Conservation (phyloP, 495 filamentous ascomycete species). For the Amniculicola lignicola region DNA sequence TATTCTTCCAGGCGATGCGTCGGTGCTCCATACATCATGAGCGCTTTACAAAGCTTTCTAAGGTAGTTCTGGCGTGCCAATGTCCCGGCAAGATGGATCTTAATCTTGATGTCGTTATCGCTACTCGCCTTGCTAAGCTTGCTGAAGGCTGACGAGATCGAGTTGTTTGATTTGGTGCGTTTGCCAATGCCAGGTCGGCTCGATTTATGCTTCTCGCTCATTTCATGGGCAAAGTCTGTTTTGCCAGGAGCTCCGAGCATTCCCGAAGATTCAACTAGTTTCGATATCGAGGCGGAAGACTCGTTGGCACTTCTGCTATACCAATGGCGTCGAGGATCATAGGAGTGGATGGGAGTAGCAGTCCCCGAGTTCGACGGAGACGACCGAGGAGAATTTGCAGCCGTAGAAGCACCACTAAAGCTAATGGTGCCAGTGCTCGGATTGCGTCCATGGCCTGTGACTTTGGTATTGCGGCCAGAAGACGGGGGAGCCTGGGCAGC, state of each 20-base stretch:
- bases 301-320: constrained; percentile 53
- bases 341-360: constrained; percentile 49
- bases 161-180: constrained; percentile 48
- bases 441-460: constrained; percentile 20
- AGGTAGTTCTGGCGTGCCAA: constrained; percentile 80
- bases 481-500: constrained; percentile 11
- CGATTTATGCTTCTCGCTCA: constrained; percentile 38
- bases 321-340: constrained; percentile 59
- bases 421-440: constrained; percentile 10
- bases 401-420: constrained; percentile 29
- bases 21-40: constrained; percentile 62
- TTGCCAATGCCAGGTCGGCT: constrained; percentile 26
- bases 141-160: constrained; percentile 46
- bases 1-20: constrained; percentile 63
- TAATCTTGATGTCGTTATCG: constrained; percentile 75
- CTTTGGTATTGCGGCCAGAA: constrained; percentile 10
- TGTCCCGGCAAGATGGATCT: constrained; percentile 82
- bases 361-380: constrained; percentile 52
- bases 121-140: constrained; percentile 39
- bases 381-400: constrained; percentile 34
- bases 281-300: constrained; percentile 51
- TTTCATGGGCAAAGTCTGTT: constrained; percentile 36
- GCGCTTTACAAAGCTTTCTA: constrained; percentile 74
- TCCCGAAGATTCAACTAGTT: constrained; percentile 57
- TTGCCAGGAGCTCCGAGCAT: constrained; percentile 48